These are phyloP conservation scores for Diaporthe humulicola DNA, from an alignment of 2,329 filamentous ascomycete genomes.

Conservation along the genomic window DNA sequence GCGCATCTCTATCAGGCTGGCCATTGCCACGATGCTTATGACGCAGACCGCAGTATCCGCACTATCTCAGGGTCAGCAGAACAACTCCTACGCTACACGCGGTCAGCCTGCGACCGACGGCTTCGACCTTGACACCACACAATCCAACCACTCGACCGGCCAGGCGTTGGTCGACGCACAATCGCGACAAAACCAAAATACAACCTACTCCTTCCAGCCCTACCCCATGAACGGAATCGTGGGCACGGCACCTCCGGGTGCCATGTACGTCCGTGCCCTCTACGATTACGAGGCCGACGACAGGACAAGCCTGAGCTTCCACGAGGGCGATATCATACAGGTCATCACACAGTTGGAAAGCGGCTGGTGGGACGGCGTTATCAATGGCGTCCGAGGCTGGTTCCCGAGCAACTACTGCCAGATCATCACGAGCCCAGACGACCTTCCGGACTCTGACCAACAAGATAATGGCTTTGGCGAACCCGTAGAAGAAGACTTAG, in stretches of 20 bases:
- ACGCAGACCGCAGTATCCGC: slow-evolving; percentile 62
- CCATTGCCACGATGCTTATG: slow-evolving; percentile 65
- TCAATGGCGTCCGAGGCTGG: slow-evolving; percentile 97
- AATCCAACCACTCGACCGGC: slow-evolving; percentile 35
- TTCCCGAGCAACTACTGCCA: slow-evolving; percentile 99
- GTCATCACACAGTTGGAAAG: slow-evolving; percentile 98
- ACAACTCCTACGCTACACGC: slow-evolving; percentile 40
- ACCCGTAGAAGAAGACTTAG: slow-evolving; percentile 46
- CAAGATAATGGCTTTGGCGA: slow-evolving; percentile 78
- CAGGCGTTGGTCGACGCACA: slow-evolving; percentile 40
- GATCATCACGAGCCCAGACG: slow-evolving; percentile 82
- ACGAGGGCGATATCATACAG: slow-evolving; percentile 96
- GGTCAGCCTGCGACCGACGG: slow-evolving; percentile 28
- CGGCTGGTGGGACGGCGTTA: slow-evolving; percentile 99
- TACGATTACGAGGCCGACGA: slow-evolving; percentile 99
- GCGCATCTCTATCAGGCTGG: slow-evolving; percentile 28
- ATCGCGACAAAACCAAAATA: slow-evolving; percentile 41
- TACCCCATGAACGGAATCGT: slow-evolving; percentile 72
- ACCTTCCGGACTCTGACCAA: slow-evolving; percentile 73
- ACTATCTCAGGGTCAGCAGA: slow-evolving; percentile 59
- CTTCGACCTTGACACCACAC: slow-evolving; percentile 41
- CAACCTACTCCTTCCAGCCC: slow-evolving; percentile 45
- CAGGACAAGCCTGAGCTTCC: slow-evolving; percentile 95
- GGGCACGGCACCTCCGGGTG: slow-evolving; percentile 71
- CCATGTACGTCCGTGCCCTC: slow-evolving; percentile 93